These are phyloP conservation scores for Phylloporus rhodoxanthus DNA, from an alignment of 768 basidiomycete species.

Conservation along the genomic window DNA sequence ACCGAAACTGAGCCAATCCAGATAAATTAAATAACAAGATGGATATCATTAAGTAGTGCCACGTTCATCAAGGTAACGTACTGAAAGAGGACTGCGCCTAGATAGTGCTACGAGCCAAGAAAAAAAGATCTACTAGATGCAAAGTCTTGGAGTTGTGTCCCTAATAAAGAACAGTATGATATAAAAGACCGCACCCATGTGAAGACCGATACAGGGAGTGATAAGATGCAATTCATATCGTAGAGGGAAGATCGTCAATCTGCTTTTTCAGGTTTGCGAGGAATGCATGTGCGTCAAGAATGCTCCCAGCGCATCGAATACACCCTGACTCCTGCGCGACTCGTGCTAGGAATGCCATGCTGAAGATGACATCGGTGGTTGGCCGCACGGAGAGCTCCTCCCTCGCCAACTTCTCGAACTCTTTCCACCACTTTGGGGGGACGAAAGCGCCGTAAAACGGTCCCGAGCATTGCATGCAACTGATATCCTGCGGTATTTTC, in stretches of 20 bases:
- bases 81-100: too few species aligned
- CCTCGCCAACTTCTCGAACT: conserved; percentile 51
- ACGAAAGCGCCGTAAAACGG: conserved; percentile 38
- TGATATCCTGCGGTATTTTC: conserved; percentile 41
- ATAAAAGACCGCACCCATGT: too few species aligned
- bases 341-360: conserved; percentile 51
- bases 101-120: too few species aligned
- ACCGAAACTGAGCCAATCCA: too few species aligned
- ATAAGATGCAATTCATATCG: conserved; percentile 28
- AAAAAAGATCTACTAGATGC: too few species aligned
- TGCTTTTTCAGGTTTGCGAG: conserved; percentile 47
- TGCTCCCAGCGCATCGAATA: conserved; percentile 58
- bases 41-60: too few species aligned
- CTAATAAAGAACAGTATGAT: too few species aligned
- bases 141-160: too few species aligned
- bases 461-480: conserved; percentile 68
- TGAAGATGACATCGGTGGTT: conserved; percentile 55
- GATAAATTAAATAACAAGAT: too few species aligned
- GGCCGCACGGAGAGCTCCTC: conserved; percentile 54
- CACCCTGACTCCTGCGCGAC: conserved; percentile 50
- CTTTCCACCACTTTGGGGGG: conserved; percentile 65
- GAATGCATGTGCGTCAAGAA: conserved; percentile 56
- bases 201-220: neutral
- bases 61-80: too few species aligned
- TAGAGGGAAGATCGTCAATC: conserved; percentile 50